Percentiles rank a stretch among this genome's conserved stretches.
Conservation (phyloP, 768 basidiomycete genomes). For the Leccinum variicolor region DNA sequence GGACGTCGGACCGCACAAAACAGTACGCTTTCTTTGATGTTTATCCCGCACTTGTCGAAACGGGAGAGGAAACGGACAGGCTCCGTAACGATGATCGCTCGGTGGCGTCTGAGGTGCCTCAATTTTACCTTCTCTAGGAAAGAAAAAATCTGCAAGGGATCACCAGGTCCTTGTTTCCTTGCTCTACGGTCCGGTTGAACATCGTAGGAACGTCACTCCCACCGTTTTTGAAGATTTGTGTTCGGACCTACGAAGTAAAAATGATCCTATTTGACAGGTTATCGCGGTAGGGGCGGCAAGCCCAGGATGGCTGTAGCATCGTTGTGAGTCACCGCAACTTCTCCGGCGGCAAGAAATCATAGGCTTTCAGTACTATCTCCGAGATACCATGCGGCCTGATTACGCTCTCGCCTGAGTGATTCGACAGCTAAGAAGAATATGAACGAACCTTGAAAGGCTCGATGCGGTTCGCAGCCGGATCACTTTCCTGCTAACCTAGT, state of each 20-base stretch:
- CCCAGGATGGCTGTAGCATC: constrained; percentile 40
- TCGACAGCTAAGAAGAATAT: constrained; percentile 25
- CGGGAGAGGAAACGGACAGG: constrained; percentile 52
- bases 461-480: constrained; percentile 12
- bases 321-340: constrained; percentile 47
- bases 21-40: constrained; percentile 52
- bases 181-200: constrained; percentile 46
- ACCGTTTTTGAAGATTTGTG: constrained; percentile 42
- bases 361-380: constrained; percentile 56
- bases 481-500: constrained; percentile 29
- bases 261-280: constrained; percentile 36
- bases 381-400: constrained; percentile 53
- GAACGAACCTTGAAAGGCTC: constrained; percentile 26
- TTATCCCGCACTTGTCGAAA: constrained; percentile 57
- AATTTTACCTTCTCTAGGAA: background rate
- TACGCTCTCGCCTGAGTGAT: background rate
- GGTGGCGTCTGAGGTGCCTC: constrained; percentile 23
- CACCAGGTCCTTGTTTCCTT: constrained; percentile 41
- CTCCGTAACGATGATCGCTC: constrained; percentile 20
- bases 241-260: constrained; percentile 49
- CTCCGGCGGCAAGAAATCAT: constrained; percentile 36
- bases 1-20: constrained; percentile 50
- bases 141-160: constrained; percentile 24
- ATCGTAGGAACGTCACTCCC: constrained; percentile 31
- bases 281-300: background rate